Evolutionary conservation across 768 basidiomycete species (phyloP).

Genomic region (Rhodosporidiobolus sp.): DNA sequence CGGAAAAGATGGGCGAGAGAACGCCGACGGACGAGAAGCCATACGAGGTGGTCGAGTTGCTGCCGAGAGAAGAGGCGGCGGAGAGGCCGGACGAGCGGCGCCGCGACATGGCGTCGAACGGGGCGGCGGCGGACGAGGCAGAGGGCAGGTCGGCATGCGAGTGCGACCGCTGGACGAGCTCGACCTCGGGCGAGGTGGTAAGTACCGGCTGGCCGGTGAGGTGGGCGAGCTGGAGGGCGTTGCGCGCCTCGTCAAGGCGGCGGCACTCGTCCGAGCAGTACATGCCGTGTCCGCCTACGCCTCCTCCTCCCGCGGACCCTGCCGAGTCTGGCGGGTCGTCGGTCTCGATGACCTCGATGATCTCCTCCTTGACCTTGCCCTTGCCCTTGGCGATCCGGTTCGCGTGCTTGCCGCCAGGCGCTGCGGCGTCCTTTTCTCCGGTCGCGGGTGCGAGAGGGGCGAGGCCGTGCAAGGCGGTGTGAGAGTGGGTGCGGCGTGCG

Average conservation of each 20-base stretch:
- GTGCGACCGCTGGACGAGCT: not conserved
- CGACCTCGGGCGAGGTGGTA: not conserved
- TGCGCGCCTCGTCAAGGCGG: conserved; percentile 28
- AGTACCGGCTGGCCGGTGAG: not conserved
- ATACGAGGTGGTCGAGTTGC: not conserved
- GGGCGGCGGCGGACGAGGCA: not conserved
- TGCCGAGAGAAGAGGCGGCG: not conserved
- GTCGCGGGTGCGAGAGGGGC: not conserved
- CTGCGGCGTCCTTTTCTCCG: not conserved
- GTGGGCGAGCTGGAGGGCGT: conserved; percentile 24
- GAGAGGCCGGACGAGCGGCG: conserved; percentile 26
- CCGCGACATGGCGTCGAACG: conserved; percentile 3
- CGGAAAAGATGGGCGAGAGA: conserved; percentile 20
- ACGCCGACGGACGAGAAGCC: conserved; percentile 2
- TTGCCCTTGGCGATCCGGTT: too few species aligned
- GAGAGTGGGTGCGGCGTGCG: conserved; percentile 6
- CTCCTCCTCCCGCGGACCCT: not conserved
- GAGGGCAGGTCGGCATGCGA: not conserved
- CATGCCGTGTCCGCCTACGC: not conserved
- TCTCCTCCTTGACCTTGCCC: conserved; percentile 13
- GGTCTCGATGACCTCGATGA: conserved; percentile 10
- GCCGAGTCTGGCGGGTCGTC: not conserved
- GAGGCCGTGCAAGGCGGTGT: conserved; percentile 14
- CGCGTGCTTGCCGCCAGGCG: not conserved
- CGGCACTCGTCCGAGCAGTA: conserved; percentile 38